Evolutionary conservation across 306 rosid species (phyloP).

Genomic region (Senna siamea): DNA sequence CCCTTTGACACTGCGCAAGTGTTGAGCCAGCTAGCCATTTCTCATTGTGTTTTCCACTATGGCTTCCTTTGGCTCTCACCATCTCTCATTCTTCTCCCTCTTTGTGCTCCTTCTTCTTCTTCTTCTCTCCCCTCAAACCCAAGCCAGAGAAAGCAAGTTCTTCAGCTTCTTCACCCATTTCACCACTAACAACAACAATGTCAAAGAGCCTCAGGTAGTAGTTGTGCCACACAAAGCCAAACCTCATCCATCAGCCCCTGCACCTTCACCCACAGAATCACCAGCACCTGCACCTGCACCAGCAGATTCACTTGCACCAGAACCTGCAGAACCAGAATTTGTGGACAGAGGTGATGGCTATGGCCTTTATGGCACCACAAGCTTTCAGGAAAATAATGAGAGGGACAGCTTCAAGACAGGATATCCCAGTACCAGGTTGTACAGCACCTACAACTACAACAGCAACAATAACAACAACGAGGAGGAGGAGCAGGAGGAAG

Average conservation of each 20-base stretch:
- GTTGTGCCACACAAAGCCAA: background rate
- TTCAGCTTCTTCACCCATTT: conserved; percentile 55
- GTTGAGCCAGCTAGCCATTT: background rate
- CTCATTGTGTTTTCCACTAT: conserved; percentile 40
- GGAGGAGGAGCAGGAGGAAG: background rate
- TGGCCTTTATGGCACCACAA: conserved; percentile 62
- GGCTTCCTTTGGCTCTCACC: conserved; percentile 48
- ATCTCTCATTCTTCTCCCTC: conserved; percentile 49
- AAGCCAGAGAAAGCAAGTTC: conserved; percentile 58
- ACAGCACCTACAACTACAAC: conserved; percentile 31
- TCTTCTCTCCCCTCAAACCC: conserved; percentile 50
- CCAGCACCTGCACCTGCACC: background rate
- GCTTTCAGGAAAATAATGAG: conserved; percentile 42
- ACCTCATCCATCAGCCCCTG: conserved; percentile 30
- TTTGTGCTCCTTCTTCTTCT: conserved; percentile 37
- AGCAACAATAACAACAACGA: background rate
- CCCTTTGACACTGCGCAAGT: too few species aligned
- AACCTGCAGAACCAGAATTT: conserved; percentile 40
- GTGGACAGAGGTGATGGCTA: conserved; percentile 50
- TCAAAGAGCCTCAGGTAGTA: conserved; percentile 29
- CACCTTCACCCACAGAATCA: background rate
- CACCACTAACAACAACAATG: conserved; percentile 29
- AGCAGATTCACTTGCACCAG: conserved; percentile 16
- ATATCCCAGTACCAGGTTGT: conserved; percentile 38
- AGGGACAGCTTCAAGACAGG: conserved; percentile 35